These are phyloP conservation scores for Borealophlyctis nickersoniae DNA, from an alignment of 192 early-diverging fungal genomes.

Conservation along the genomic window DNA sequence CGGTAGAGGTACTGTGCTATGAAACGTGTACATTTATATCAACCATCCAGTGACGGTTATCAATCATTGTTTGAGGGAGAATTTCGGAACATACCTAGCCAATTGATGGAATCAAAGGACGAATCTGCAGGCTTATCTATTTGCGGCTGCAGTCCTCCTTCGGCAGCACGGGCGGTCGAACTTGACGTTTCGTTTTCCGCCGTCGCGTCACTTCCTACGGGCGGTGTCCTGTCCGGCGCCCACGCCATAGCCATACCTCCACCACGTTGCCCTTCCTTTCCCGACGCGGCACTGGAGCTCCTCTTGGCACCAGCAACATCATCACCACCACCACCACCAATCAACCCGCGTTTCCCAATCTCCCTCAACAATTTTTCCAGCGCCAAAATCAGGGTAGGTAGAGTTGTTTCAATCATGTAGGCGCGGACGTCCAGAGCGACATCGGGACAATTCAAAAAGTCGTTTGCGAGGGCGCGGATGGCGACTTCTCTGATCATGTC, in stretches of 20 bases:
- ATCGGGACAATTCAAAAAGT: constrained; percentile 42
- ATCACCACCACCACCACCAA: constrained; percentile 11
- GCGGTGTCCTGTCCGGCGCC: not conserved
- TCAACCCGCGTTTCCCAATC: constrained; percentile 30
- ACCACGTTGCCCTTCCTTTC: not conserved
- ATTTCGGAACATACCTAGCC: constrained; percentile 44
- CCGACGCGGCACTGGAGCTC: not conserved
- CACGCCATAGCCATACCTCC: not conserved
- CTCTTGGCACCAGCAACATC: not conserved
- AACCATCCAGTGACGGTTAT: not conserved
- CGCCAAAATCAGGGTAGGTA: constrained; percentile 46
- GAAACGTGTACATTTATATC: constrained; percentile 1
- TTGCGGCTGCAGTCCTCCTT: constrained; percentile 17
- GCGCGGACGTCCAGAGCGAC: constrained; percentile 39
- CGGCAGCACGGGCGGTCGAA: constrained; percentile 6
- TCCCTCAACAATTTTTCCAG: constrained; percentile 46
- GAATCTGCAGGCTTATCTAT: constrained; percentile 32
- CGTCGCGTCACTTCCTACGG: too few species aligned
- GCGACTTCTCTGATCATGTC: constrained; percentile 38
- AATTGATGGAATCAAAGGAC: constrained; percentile 51
- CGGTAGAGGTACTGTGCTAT: constrained; percentile 58
- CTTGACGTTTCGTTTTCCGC: too few species aligned
- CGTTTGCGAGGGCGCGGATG: constrained; percentile 33
- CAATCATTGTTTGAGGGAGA: constrained; percentile 1
- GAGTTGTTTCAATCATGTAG: constrained; percentile 47